Evolutionary conservation across 108 stramenopile species (phyloP), one percentile per base, ranked within the genome.

Genomic region (Cyclotella baltica): DNA sequence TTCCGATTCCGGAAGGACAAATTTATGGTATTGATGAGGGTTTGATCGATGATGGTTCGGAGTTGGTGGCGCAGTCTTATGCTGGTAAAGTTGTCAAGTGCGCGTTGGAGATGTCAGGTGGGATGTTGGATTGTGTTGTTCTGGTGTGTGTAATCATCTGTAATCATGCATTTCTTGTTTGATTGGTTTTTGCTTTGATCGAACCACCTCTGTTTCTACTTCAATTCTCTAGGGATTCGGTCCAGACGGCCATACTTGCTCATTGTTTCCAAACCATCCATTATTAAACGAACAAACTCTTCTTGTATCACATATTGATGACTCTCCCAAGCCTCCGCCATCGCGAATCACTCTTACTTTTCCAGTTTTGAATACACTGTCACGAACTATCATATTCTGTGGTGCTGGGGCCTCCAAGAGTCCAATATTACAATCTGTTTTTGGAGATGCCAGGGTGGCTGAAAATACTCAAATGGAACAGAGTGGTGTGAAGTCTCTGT

Each of bases 241-340:
- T 35, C 96, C 96, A 4, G 98, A 99, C 80, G 98, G 98, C 0
- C 98, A 99, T 85, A 99, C 98, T 4, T 96, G 95, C 65, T 94
- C 93, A 18, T 77, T 99, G 29, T 99, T 99, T 75, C 98, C 98
- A 1, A 73, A 84, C 64, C 98, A 99, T 78, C 62, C 76, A 31
- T 76, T 99, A 47, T 67, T 97, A 48, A 46, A 84, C 13, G 95
- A 96, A 73, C 53, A 74, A 18, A 50, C 76, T 19, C 36, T 37
- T 19, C 84, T 78, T 55, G 96, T 99, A 25, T 93, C 94, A 5
- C 55, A 88, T 20, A 96, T 99, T 66, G 81, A 82, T 31, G 97
- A 99, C 82, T 97, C 97, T 16, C 98, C 98, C 25, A 99, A 99
- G 81, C 96, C 98, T 25, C 98, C 98, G 19, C 87, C 96, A 0